phyloP scores from a whole-genome alignment of 2,329 filamentous ascomycete species.

The Byssochlamys sp. region DNA sequence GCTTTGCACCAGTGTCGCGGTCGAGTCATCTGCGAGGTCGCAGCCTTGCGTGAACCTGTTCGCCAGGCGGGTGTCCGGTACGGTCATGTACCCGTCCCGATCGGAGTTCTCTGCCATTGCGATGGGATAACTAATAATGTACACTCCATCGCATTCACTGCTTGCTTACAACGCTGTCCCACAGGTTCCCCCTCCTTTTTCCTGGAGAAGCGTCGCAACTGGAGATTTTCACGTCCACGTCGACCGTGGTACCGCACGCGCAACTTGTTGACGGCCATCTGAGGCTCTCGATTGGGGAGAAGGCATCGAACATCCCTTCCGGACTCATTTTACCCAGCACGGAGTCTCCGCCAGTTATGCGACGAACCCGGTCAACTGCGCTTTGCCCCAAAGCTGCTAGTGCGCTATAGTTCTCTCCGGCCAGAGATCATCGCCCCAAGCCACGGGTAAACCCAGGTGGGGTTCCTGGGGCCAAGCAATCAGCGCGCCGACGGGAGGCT shows the following conservation, averaged over 20 bases:
- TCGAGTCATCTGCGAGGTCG: background rate
- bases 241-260: constrained; percentile 9
- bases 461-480: background rate
- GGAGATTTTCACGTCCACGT: constrained; percentile 1
- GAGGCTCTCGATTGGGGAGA: constrained; percentile 11
- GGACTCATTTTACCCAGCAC: constrained; percentile 13
- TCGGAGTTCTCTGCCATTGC: background rate
- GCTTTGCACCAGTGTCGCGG: background rate
- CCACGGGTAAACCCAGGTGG: constrained; percentile 7
- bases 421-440: constrained; percentile 7
- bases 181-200: background rate
- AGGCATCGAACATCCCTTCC: constrained; percentile 4
- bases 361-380: constrained; percentile 6
- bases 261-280: constrained; percentile 8
- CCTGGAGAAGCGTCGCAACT: background rate
- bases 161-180: background rate
- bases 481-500: background rate
- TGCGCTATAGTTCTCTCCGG: constrained; percentile 2
- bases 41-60: background rate
- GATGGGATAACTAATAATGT: background rate
- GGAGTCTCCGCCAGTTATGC: constrained; percentile 10
- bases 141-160: background rate
- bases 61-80: background rate
- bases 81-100: background rate
- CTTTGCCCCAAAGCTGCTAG: constrained; percentile 9